These are phyloP conservation scores for Arabidopsis lyrata DNA, from an alignment of 441 rosid species.

Conservation along the genomic window DNA sequence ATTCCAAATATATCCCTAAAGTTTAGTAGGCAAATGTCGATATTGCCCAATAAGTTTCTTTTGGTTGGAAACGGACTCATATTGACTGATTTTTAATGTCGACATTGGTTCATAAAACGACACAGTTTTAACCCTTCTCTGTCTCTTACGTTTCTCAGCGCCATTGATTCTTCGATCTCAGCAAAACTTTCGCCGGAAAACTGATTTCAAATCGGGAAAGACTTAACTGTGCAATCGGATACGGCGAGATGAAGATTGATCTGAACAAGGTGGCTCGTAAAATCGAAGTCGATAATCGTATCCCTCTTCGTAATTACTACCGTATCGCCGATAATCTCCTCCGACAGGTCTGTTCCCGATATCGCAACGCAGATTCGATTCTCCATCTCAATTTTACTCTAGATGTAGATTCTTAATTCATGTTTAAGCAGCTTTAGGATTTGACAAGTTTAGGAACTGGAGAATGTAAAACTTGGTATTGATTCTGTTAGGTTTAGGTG, in stretches of 20 bases:
- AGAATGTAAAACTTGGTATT: conserved; percentile 21
- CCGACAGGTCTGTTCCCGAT: conserved; percentile 63
- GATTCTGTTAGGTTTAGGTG: not conserved
- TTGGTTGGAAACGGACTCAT: not conserved
- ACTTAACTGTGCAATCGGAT: not conserved
- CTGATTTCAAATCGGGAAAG: not conserved
- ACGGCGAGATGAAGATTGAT: conserved; percentile 68
- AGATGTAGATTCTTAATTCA: not conserved
- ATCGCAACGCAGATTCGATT: conserved; percentile 1
- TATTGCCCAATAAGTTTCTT: not conserved
- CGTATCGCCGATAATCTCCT: conserved; percentile 94
- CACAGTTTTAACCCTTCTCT: conserved; percentile 29
- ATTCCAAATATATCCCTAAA: not conserved
- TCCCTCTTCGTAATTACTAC: conserved; percentile 76
- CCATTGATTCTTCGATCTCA: conserved; percentile 29
- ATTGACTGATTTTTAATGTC: conserved; percentile 9
- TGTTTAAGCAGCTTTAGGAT: not conserved
- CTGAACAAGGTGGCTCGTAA: conserved; percentile 62
- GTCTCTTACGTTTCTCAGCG: conserved; percentile 27
- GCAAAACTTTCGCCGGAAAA: conserved; percentile 30
- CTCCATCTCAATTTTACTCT: not conserved
- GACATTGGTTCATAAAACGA: conserved; percentile 34
- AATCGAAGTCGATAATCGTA: conserved; percentile 85
- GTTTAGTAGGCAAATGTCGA: too few species aligned
- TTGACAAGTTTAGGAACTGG: conserved; percentile 19